Evolutionary conservation across 106 monocot genomes (phyloP).

Genomic region (Allium cepa): DNA sequence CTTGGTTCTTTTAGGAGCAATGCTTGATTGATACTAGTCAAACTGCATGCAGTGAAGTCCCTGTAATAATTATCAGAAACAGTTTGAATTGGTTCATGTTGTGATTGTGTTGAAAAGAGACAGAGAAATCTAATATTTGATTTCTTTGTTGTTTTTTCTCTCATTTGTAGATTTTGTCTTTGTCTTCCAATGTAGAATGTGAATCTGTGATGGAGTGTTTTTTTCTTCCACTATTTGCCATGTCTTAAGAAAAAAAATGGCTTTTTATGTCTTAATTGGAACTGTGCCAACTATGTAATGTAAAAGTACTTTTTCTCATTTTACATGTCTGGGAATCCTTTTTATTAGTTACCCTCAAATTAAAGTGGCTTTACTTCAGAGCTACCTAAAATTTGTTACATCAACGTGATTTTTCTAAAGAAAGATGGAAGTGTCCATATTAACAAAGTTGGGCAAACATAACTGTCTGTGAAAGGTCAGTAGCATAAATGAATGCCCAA

Average conservation of each 20-base stretch:
- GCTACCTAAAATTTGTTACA: neutral
- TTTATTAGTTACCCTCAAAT: neutral
- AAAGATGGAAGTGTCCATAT: too few species aligned
- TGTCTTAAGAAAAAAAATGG: neutral
- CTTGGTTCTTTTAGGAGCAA: conserved; percentile 37
- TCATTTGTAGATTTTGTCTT: neutral
- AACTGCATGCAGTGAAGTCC: neutral
- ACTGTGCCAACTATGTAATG: neutral
- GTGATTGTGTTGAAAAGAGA: neutral
- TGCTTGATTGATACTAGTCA: neutral
- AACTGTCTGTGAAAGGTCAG: too few species aligned
- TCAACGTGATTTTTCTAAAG: too few species aligned
- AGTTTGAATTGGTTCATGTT: neutral
- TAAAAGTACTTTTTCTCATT: neutral
- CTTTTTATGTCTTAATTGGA: neutral
- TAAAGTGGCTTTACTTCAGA: neutral
- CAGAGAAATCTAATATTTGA: neutral
- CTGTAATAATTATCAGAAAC: neutral
- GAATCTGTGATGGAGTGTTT: neutral
- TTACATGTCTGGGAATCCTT: too few species aligned
- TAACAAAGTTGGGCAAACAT: too few species aligned
- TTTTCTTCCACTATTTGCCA: neutral
- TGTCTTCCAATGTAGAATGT: neutral
- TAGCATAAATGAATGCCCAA: too few species aligned
- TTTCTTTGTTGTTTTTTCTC: neutral